Evolutionary conservation across 2,329 filamentous ascomycete species (phyloP).

Genomic region (Fusarium sp.): DNA sequence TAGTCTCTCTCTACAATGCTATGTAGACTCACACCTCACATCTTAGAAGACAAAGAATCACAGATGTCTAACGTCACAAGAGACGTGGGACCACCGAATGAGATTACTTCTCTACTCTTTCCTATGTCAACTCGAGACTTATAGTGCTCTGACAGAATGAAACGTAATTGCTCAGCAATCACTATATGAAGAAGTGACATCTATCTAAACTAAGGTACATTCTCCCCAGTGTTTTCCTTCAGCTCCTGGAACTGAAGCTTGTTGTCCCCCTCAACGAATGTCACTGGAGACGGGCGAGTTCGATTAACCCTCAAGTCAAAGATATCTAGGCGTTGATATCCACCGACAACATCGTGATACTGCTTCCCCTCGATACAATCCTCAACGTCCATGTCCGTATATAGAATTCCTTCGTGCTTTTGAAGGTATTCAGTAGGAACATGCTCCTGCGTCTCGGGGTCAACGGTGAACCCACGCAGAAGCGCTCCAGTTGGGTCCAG

Average conservation of each 20-base stretch:
- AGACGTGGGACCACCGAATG: too few species aligned
- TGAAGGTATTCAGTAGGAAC: slow-evolving; percentile 54
- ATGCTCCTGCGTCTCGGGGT: slow-evolving; percentile 30
- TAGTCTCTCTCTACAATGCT: too few species aligned
- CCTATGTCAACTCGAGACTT: too few species aligned
- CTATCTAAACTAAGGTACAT: neutral
- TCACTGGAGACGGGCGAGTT: slow-evolving; percentile 45
- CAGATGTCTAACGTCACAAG: too few species aligned
- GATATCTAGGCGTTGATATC: slow-evolving; percentile 66
- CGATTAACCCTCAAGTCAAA: slow-evolving; percentile 64
- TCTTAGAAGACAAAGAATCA: too few species aligned
- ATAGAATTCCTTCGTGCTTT: slow-evolving; percentile 60
- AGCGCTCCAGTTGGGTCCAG: slow-evolving; percentile 62
- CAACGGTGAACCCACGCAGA: slow-evolving; percentile 52
- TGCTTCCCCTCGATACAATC: slow-evolving; percentile 67
- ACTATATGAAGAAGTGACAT: too few species aligned
- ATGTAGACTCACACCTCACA: too few species aligned
- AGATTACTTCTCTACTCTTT: too few species aligned
- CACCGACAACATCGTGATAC: slow-evolving; percentile 67
- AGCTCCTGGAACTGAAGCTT: neutral
- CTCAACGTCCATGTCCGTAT: slow-evolving; percentile 62
- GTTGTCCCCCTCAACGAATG: slow-evolving; percentile 30
- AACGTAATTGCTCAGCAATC: too few species aligned
- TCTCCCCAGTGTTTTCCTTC: neutral
- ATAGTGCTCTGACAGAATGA: too few species aligned